These are phyloP conservation scores for Arthrinium phaeospermum DNA, from an alignment of 2,329 filamentous ascomycete species.

Conservation along the genomic window DNA sequence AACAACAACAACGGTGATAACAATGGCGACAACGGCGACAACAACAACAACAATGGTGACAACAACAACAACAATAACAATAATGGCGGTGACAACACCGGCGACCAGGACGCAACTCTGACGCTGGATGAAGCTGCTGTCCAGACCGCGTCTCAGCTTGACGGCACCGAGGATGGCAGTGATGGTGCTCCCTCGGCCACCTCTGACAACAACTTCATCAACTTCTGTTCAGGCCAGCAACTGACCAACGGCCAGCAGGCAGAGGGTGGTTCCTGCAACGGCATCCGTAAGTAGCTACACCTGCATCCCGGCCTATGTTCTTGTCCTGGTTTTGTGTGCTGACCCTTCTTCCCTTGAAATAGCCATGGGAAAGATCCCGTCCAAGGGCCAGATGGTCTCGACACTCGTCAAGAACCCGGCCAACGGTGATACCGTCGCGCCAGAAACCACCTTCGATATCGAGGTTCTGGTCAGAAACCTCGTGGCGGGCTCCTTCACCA, in stretches of 20 bases:
- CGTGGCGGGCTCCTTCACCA: slow-evolving; percentile 62
- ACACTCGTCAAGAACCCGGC: slow-evolving; percentile 58
- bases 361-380: slow-evolving; percentile 67
- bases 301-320: background rate
- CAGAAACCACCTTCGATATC: slow-evolving; percentile 57
- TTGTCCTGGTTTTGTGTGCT: slow-evolving; percentile 25
- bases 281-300: slow-evolving; percentile 53
- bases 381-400: slow-evolving; percentile 60
- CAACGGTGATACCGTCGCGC: slow-evolving; percentile 53
- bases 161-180: slow-evolving; percentile 49
- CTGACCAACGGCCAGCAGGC: slow-evolving; percentile 67
- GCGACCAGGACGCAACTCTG: slow-evolving; percentile 22
- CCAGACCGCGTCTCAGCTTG: slow-evolving; percentile 53
- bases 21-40: slow-evolving; percentile 12
- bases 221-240: slow-evolving; percentile 60
- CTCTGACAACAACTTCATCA: slow-evolving; percentile 67
- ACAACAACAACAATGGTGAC: slow-evolving; percentile 35
- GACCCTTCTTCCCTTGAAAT: slow-evolving; percentile 22
- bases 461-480: slow-evolving; percentile 58
- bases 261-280: slow-evolving; percentile 66
- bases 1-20: slow-evolving; percentile 28
- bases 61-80: slow-evolving; percentile 32
- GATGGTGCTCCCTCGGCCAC: slow-evolving; percentile 58
- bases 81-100: slow-evolving; percentile 30
- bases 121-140: slow-evolving; percentile 50